Evolutionary conservation across 495 filamentous ascomycete genomes (phyloP).

Genomic region (Penicillium macrosclerotiorum): DNA sequence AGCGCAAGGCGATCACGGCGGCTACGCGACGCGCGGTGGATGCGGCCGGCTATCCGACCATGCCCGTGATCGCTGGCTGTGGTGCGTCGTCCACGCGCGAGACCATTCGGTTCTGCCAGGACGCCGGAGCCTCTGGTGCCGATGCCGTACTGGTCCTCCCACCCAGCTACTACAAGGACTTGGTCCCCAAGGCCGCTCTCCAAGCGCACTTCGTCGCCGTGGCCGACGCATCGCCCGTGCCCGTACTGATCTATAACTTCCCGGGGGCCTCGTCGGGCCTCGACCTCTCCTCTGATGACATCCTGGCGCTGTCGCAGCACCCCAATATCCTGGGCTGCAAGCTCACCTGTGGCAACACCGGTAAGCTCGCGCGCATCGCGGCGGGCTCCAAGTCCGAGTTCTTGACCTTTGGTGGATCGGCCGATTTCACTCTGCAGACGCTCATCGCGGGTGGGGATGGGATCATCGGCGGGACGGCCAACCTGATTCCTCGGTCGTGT

Average conservation of each 20-base stretch:
- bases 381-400: constrained; percentile 63
- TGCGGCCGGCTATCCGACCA: constrained; percentile 60
- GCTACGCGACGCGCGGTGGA: constrained; percentile 75
- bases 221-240: constrained; percentile 78
- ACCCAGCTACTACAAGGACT: constrained; percentile 76
- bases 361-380: constrained; percentile 80
- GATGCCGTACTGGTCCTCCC: constrained; percentile 84
- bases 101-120: constrained; percentile 74
- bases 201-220: constrained; percentile 74
- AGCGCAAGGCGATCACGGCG: constrained; percentile 67
- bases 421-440: constrained; percentile 85
- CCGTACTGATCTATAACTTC: constrained; percentile 92
- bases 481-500: constrained; percentile 78
- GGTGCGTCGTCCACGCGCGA: constrained; percentile 83
- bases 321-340: constrained; percentile 89
- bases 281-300: constrained; percentile 79
- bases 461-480: constrained; percentile 80
- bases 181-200: constrained; percentile 57
- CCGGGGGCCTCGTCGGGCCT: constrained; percentile 77
- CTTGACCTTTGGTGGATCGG: constrained; percentile 82
- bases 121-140: constrained; percentile 71
- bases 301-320: constrained; percentile 70
- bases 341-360: constrained; percentile 92
- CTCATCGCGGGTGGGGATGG: constrained; percentile 81
- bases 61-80: constrained; percentile 83